Evolutionary conservation across 2,329 filamentous ascomycete genomes (phyloP).

Genomic region (Trichoderma simmonsii): DNA sequence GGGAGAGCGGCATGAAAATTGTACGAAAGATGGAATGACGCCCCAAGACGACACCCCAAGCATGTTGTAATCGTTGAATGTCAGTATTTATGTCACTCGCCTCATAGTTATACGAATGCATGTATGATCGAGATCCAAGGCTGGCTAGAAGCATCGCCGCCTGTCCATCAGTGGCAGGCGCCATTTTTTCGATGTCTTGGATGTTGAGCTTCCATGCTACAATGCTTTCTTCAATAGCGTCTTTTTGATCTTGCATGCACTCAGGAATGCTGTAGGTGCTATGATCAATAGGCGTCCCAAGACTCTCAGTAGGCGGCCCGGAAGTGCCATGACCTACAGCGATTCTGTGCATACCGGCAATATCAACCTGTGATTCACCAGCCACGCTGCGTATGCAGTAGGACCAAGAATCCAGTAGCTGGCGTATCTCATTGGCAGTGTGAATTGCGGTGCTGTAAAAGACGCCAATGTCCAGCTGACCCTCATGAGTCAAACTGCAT

Average conservation of each 20-base stretch:
- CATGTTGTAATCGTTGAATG: neutral
- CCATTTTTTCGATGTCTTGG: neutral
- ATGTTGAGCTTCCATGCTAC: neutral
- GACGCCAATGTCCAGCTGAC: neutral
- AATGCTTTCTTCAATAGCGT: neutral
- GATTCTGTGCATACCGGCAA: neutral
- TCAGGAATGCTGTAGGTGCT: neutral
- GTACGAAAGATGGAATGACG: neutral
- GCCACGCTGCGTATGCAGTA: neutral
- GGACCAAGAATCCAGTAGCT: neutral
- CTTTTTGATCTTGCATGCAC: neutral
- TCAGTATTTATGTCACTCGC: neutral
- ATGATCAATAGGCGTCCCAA: neutral
- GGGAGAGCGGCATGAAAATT: neutral
- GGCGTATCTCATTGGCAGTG: neutral
- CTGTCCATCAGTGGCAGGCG: neutral
- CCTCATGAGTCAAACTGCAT: neutral
- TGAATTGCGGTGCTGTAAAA: neutral
- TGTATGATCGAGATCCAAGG: neutral
- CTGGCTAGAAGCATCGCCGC: neutral
- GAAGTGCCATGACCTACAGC: neutral
- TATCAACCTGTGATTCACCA: neutral
- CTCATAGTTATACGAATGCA: neutral
- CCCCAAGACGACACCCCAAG: neutral
- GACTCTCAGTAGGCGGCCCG: neutral